A percentile compares a stretch with the other conserved stretches of the same genome.
These are phyloP conservation scores for Dalbergia cultrata DNA, from an alignment of 306 rosid species.

Conservation along the genomic window DNA sequence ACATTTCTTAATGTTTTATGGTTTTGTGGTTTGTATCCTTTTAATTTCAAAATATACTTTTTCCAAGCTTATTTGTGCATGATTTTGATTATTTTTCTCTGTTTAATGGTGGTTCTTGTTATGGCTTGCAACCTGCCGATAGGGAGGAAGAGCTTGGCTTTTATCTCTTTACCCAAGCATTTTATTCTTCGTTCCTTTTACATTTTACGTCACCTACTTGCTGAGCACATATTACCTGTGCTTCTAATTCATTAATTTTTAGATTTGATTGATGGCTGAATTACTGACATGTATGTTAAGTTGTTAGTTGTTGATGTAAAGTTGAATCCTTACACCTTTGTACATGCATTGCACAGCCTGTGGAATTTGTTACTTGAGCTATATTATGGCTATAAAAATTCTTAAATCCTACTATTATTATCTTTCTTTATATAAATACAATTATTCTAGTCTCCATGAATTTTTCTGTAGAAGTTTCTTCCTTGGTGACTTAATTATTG, in stretches of 20 bases:
- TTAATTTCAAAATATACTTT: not conserved
- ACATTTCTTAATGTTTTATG: not conserved
- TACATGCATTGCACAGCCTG: not conserved
- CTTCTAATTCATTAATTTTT: conserved; percentile 21
- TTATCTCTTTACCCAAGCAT: conserved; percentile 12
- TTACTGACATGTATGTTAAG: conserved; percentile 1
- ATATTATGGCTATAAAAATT: conserved; percentile 17
- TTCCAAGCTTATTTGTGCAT: not conserved
- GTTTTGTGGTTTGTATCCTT: conserved; percentile 15
- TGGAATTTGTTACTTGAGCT: conserved; percentile 34
- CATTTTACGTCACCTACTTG: conserved; percentile 22
- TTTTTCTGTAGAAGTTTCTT: conserved; percentile 13
- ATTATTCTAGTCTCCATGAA: not conserved
- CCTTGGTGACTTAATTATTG: conserved; percentile 40
- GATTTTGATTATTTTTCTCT: conserved; percentile 25
- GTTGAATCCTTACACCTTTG: conserved; percentile 29
- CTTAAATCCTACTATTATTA: not conserved
- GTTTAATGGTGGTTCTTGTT: not conserved
- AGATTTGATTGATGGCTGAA: conserved; percentile 40
- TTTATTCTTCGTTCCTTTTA: conserved; percentile 13
- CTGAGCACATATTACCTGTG: conserved; percentile 20
- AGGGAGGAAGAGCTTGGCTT: not conserved
- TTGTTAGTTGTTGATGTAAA: not conserved
- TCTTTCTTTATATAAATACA: conserved; percentile 20
- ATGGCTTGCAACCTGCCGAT: not conserved